phyloP scores from a whole-genome alignment of 2,329 filamentous ascomycete genomes.

The Nannizzia gypsea region DNA sequence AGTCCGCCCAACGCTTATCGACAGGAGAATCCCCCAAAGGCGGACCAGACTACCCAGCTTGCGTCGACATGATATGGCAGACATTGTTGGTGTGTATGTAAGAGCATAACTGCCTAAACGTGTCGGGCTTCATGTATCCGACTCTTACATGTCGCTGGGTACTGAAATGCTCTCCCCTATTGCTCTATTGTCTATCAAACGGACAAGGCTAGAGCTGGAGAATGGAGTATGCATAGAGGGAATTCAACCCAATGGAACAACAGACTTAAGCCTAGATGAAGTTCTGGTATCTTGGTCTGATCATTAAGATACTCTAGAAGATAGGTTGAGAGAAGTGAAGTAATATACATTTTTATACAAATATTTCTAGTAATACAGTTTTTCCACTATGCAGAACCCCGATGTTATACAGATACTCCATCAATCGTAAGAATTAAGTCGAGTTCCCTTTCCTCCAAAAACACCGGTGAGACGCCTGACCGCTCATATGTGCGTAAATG shows the following conservation, averaged over 20 bases:
- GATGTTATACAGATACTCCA: constrained; percentile 1
- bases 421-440: background rate
- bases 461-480: background rate
- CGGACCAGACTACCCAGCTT: background rate
- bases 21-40: too few species aligned
- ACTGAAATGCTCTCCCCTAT: too few species aligned
- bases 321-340: background rate
- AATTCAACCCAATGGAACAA: background rate
- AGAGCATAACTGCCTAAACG: too few species aligned
- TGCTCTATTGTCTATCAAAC: too few species aligned
- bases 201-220: too few species aligned
- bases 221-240: too few species aligned
- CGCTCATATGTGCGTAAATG: background rate
- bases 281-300: background rate
- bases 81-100: too few species aligned
- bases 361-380: constrained; percentile 9
- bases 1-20: too few species aligned
- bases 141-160: too few species aligned
- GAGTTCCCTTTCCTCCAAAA: background rate
- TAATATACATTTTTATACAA: constrained; percentile 3
- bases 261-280: background rate
- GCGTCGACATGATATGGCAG: background rate
- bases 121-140: too few species aligned
- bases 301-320: too few species aligned
- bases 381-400: background rate